A percentile compares a stretch with the other conserved stretches of the same genome.
These are phyloP conservation scores for Candida glaebosa DNA, from an alignment of 805 yeast species.

Conservation along the genomic window DNA sequence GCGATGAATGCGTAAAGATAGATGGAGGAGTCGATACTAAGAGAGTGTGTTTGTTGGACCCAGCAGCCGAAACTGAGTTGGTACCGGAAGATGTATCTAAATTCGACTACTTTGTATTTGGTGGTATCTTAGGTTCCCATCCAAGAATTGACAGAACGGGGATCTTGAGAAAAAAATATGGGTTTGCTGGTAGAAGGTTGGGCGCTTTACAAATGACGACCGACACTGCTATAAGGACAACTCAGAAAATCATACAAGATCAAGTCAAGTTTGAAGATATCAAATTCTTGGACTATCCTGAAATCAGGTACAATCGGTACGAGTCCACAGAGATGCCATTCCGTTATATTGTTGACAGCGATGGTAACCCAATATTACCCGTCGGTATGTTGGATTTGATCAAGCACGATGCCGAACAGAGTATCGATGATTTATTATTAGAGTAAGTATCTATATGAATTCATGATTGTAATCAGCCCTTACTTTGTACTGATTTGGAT, in stretches of 20 bases:
- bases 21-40: conserved; percentile 40
- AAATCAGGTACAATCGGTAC: conserved; percentile 77
- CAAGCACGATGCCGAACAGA: conserved; percentile 79
- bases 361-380: conserved; percentile 79
- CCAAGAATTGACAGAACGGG: conserved; percentile 93
- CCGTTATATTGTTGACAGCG: conserved; percentile 68
- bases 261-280: conserved; percentile 63
- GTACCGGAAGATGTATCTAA: conserved; percentile 60
- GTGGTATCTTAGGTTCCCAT: conserved; percentile 94
- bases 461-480: conserved; percentile 1
- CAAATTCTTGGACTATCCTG: conserved; percentile 89
- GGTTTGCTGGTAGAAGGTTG: conserved; percentile 81
- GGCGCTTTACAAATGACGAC: conserved; percentile 95
- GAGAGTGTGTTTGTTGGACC: conserved; percentile 82
- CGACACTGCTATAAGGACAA: conserved; percentile 93
- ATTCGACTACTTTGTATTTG: conserved; percentile 90
- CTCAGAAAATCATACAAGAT: conserved; percentile 71
- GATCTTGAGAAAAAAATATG: conserved; percentile 74
- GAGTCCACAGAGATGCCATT: conserved; percentile 99
- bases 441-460: conserved; percentile 20
- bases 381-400: conserved; percentile 87
- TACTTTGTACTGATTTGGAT: conserved; percentile 23
- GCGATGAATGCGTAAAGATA: conserved; percentile 59
- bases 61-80: conserved; percentile 74
- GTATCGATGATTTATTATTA: conserved; percentile 64